Percentiles rank a stretch among this genome's conserved stretches.
Conservation (phyloP, 169 alveolate species). For the Pseudocohnilembus persalinus region DNA sequence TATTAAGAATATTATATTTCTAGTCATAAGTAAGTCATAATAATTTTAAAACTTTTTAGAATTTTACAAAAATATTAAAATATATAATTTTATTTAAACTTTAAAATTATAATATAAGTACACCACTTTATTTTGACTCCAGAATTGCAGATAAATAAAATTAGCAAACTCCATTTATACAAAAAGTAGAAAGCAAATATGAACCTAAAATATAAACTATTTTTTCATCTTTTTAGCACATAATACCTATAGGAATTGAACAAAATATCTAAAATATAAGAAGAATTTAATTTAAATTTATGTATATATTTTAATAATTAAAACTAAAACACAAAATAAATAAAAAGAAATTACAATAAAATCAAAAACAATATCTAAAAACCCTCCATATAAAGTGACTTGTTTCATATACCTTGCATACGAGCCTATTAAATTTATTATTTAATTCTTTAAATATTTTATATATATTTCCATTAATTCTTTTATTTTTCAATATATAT, state of each 20-base stretch:
- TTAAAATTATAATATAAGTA: background rate
- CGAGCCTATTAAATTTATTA: background rate
- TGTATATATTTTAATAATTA: too few species aligned
- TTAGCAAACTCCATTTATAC: conserved; percentile 45
- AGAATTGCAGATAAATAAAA: conserved; percentile 47
- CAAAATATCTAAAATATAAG: conserved; percentile 28
- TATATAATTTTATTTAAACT: too few species aligned
- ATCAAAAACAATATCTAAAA: conserved; percentile 52
- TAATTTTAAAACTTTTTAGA: too few species aligned
- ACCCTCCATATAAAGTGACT: conserved; percentile 56
- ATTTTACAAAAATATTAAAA: too few species aligned
- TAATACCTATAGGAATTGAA: conserved; percentile 45
- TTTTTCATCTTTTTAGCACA: conserved; percentile 3
- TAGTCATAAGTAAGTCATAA: too few species aligned
- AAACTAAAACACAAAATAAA: background rate
- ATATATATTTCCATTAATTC: background rate
- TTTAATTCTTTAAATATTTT: too few species aligned
- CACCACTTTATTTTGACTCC: conserved; percentile 36
- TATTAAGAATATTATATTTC: too few species aligned
- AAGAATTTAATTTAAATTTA: background rate
- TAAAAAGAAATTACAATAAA: conserved; percentile 28
- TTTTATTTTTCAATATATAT: too few species aligned
- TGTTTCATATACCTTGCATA: conserved; percentile 52
- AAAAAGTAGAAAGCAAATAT: conserved; percentile 31
- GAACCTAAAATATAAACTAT: conserved; percentile 19